A percentile compares a stretch with the other conserved stretches of the same genome.
Evolutionary conservation across 805 yeast species (phyloP).

Genomic region (Yamadazyma paraphyllophila): DNA sequence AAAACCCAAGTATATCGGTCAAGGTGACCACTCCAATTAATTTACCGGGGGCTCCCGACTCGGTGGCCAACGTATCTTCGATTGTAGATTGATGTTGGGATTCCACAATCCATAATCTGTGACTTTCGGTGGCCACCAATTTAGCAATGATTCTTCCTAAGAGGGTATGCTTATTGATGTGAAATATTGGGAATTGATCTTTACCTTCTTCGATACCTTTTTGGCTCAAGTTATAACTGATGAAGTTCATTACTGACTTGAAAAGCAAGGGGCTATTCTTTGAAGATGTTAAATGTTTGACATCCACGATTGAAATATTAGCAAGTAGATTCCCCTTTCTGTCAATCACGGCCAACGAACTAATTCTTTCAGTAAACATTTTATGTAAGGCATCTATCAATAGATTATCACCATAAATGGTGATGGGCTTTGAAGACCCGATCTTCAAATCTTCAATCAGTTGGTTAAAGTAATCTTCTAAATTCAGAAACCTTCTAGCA

Average conservation of each 20-base stretch:
- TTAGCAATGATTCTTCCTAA: constrained; percentile 90
- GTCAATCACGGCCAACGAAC: constrained; percentile 92
- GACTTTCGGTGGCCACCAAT: constrained; percentile 91
- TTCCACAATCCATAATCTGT: constrained; percentile 82
- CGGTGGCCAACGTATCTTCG: constrained; percentile 15
- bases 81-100: constrained; percentile 13
- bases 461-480: constrained; percentile 71
- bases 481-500: constrained; percentile 77
- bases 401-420: constrained; percentile 83
- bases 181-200: constrained; percentile 95
- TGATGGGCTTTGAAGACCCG: constrained; percentile 68
- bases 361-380: constrained; percentile 81
- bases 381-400: constrained; percentile 81
- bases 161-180: constrained; percentile 76
- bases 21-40: constrained; percentile 88
- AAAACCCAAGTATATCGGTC: constrained; percentile 81
- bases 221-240: constrained; percentile 78
- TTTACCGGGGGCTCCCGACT: constrained; percentile 64
- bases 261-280: constrained; percentile 82
- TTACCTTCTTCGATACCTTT: constrained; percentile 93
- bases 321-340: constrained; percentile 73
- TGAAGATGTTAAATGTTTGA: constrained; percentile 79
- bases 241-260: constrained; percentile 82
- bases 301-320: constrained; percentile 93
- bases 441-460: constrained; percentile 71